Percentiles rank a stretch among this genome's conserved stretches.
Conservation (phyloP, 495 filamentous ascomycete genomes). For the Parathielavia hyrcaniae region DNA sequence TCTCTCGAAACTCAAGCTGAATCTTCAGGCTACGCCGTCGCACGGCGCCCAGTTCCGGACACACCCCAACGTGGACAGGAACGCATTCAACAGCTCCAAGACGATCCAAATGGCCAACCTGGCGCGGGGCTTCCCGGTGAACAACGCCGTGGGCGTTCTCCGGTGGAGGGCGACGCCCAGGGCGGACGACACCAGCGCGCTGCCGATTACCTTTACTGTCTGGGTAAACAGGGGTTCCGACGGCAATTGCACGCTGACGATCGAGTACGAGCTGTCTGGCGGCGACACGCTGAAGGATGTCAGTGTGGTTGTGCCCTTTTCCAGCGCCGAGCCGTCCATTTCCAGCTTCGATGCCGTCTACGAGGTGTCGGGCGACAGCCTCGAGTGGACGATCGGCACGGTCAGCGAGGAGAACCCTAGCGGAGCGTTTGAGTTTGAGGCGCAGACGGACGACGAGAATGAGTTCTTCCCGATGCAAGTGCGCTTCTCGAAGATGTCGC, state of each 20-base stretch:
- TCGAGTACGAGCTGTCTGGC: slow-evolving; percentile 89
- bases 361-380: slow-evolving; percentile 84
- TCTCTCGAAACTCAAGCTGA: slow-evolving; percentile 81
- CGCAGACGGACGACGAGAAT: slow-evolving; percentile 71
- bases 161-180: slow-evolving; percentile 77
- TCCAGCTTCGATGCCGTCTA: slow-evolving; percentile 90
- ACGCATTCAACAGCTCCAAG: slow-evolving; percentile 68
- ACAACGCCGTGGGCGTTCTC: slow-evolving; percentile 81
- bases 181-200: slow-evolving; percentile 61
- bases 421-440: slow-evolving; percentile 91
- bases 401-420: slow-evolving; percentile 73
- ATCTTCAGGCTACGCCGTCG: slow-evolving; percentile 63
- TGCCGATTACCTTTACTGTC: slow-evolving; percentile 89
- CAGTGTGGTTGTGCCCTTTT: slow-evolving; percentile 76
- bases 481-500: slow-evolving; percentile 75
- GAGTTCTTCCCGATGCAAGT: slow-evolving; percentile 98
- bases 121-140: slow-evolving; percentile 80
- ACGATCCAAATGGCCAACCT: slow-evolving; percentile 79
- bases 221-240: slow-evolving; percentile 86
- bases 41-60: slow-evolving; percentile 83
- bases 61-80: slow-evolving; percentile 90
- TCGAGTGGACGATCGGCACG: slow-evolving; percentile 86
- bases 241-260: slow-evolving; percentile 72
- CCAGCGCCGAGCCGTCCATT: slow-evolving; percentile 74
- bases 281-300: slow-evolving; percentile 72